Base-by-base conservation (phyloP, 129 eudicot genomes). In the Heracleum sosnowskyi region DNA sequence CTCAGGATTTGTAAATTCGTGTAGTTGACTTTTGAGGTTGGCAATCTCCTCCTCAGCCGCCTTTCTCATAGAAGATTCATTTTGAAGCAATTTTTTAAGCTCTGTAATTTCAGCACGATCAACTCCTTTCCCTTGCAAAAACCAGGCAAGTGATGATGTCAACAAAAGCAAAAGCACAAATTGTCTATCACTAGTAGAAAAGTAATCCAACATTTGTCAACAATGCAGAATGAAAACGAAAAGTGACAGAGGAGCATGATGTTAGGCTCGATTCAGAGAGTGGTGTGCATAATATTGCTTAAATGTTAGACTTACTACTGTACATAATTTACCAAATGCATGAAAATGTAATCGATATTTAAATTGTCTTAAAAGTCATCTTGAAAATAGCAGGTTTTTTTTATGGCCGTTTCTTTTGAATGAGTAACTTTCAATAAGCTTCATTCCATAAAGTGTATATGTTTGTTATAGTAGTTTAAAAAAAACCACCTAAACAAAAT, bases 31-130 rank as follows among this genome's bases (percentile, higher is more conserved):
- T 77, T 85, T 92, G 64, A 96, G 91, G 75, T 71, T 83, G 41
- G 82, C 81, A 33, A 86, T 84, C 86, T 96, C 97, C 79, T 86
- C 97, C 85, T 96, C 97, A 62, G 97, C 97, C 64, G 84, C 90
- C 85, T 92, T 90, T 63, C 97, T 79, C 72, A 83, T 76, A 74
- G 78, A 45, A 77, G 77, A 83, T 89, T 94, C 98, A 83, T 85
- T 88, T 66, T 91, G 93, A 82, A 96, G 99, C 88, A 84, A 78
- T 74, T 15, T 80, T 81, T 89, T 90, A 35, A 96, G 82, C 75
- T 87, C 92, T 40, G 86, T 75, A 69, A 84, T 83, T 53, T 88
- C 97, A 57, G 89, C 91, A 72, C 76, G 82, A 46, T 77, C 75
- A 79, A 81, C 83, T 74, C 74, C 87, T 64, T 77, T 69, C 60